Base-by-base conservation (phyloP, 2,329 filamentous ascomycete genomes). In the Myriosclerotinia scirpicola region DNA sequence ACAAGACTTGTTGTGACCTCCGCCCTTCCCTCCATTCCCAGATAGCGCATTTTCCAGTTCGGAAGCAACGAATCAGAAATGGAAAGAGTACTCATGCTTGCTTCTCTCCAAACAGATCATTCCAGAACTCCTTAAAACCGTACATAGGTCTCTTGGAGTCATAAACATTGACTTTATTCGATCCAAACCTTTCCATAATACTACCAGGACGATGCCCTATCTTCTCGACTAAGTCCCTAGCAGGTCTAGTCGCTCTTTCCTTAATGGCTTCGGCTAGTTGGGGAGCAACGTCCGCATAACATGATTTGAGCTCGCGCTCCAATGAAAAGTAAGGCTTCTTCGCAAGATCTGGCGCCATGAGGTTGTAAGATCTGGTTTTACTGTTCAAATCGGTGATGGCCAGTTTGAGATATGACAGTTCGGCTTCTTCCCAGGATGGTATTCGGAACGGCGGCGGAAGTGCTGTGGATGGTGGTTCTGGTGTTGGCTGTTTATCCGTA, bases 241-340 rank as follows among this genome's bases (percentile, higher is more conserved):
- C 71, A 68, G 81, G 80, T 54, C 77, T 75, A 0, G 79, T 76
- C 4, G 91, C 91, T 26, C 92, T 83, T 38, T 90, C 84, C 67
- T 84, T 83, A 68, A 98, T 95, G 69, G 88, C 88, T 2, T 84
- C 82, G 0, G 92, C 86, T 5, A 98, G 78, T 56, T 84, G 81
- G 0, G 92, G 92, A 8, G 94, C 94, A 1, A 96, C 89, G 68
- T 97, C 93, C 0, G 92, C 90, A 75, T 88, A 98, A 76, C 93
- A 97, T 3, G 85, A 82, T 40, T 83, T 84, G 20, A 98, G 82
- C 78, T 99, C 95, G 59, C 94, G 87, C 54, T 93, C 86, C 9
- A 98, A 85, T 2, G 84, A 88, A 75, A 92, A 93, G 77, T 98
- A 98, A 0, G 94, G 92, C 77, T 97, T 97, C 79, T 95, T 96